Percentiles rank a stretch among this genome's conserved stretches.
Evolutionary conservation across 805 yeast species (phyloP).

Genomic region (Candida hispaniensis): DNA sequence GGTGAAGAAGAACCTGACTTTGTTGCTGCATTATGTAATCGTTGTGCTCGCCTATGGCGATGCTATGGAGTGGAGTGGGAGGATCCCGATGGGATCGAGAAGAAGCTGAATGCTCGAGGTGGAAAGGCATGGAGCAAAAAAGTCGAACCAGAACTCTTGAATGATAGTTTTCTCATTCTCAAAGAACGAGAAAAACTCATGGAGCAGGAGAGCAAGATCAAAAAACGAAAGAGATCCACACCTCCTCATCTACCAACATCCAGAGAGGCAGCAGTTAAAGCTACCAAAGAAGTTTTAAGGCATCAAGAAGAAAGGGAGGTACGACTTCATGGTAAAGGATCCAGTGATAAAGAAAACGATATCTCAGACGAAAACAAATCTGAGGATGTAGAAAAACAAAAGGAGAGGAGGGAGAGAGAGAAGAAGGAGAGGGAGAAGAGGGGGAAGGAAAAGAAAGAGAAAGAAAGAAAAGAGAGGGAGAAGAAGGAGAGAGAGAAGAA

Average conservation of each 20-base stretch:
- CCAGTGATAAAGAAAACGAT: background rate
- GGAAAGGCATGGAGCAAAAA: constrained; percentile 48
- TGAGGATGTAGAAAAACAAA: constrained; percentile 18
- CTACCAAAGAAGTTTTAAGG: constrained; percentile 16
- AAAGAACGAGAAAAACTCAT: constrained; percentile 24
- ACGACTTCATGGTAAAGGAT: constrained; percentile 3
- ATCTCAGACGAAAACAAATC: constrained; percentile 8
- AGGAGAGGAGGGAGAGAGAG: constrained; percentile 17
- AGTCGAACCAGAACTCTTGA: constrained; percentile 50
- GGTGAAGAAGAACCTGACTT: constrained; percentile 26
- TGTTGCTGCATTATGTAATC: constrained; percentile 56
- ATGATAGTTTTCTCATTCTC: constrained; percentile 36
- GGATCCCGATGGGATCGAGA: constrained; percentile 55
- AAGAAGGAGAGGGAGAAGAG: constrained; percentile 18
- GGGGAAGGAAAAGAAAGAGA: constrained; percentile 5
- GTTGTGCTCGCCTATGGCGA: constrained; percentile 90
- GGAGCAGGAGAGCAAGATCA: constrained; percentile 11
- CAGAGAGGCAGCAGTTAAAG: constrained; percentile 16
- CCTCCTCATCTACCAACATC: constrained; percentile 9
- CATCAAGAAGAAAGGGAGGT: constrained; percentile 18
- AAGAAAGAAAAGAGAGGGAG: constrained; percentile 11
- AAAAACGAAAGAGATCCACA: no score
- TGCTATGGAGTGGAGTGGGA: constrained; percentile 84
- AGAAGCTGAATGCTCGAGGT: constrained; percentile 35
- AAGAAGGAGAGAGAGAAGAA: constrained; percentile 8